These are phyloP conservation scores for Rhizophora apiculata DNA, from an alignment of 345 rosid species.

Conservation along the genomic window DNA sequence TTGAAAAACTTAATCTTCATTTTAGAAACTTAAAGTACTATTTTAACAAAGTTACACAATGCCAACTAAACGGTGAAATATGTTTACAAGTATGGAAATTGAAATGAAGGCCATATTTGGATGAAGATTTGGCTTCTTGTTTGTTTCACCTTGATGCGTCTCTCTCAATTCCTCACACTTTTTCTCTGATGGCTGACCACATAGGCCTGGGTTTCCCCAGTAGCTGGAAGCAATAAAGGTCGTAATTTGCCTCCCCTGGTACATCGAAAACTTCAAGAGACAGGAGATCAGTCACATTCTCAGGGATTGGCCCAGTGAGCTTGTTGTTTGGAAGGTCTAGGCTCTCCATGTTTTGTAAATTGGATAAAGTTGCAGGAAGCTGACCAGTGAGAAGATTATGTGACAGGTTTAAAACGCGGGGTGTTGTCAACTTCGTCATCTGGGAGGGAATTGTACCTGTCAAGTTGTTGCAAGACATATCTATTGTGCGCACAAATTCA, in stretches of 20 bases:
- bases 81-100: too few relatives aligned
- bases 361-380: background rate
- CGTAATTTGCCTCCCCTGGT: background rate
- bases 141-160: too few relatives aligned
- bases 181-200: background rate
- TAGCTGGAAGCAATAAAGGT: background rate
- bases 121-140: too few relatives aligned
- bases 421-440: background rate
- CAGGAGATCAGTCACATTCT: fast-evolving
- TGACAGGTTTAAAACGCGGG: background rate
- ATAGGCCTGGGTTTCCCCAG: conserved; percentile 5
- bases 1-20: too few relatives aligned
- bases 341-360: fast-evolving
- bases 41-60: too few relatives aligned
- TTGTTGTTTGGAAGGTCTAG: conserved; percentile 19
- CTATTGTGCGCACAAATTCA: background rate
- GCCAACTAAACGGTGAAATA: too few relatives aligned
- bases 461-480: conserved; percentile 9
- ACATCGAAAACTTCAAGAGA: background rate
- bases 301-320: background rate
- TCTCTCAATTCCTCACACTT: background rate
- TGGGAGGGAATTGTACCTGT: conserved; percentile 18
- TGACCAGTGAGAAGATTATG: conserved; percentile 16
- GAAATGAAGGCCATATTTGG: too few relatives aligned
- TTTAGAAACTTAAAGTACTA: too few relatives aligned